Evolutionary conservation across 2,329 filamentous ascomycete genomes (phyloP).

Genomic region (Botrytis fragariae): DNA sequence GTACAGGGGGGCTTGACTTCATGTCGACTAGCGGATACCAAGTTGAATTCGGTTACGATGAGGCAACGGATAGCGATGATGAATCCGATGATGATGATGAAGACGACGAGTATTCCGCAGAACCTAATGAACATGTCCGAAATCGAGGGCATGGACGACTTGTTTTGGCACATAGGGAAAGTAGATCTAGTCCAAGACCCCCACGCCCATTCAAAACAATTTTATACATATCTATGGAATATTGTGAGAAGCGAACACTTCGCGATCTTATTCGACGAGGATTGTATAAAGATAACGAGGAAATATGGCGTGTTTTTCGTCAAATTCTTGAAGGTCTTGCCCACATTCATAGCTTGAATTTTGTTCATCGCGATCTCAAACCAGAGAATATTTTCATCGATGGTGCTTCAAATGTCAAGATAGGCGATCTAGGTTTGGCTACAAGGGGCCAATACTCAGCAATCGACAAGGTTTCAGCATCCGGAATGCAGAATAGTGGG

Average conservation of each 20-base stretch:
- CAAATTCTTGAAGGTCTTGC: slow-evolving; percentile 87
- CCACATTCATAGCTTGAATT: slow-evolving; percentile 85
- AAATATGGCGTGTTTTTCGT: slow-evolving; percentile 86
- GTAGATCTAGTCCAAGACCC: slow-evolving; percentile 38
- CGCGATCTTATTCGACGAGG: slow-evolving; percentile 80
- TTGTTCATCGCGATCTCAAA: slow-evolving; percentile 94
- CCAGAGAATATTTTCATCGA: slow-evolving; percentile 98
- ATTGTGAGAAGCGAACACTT: slow-evolving; percentile 85
- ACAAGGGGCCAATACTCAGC: slow-evolving; percentile 77
- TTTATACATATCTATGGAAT: slow-evolving; percentile 98
- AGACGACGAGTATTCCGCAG: slow-evolving; percentile 45
- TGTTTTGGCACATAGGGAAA: slow-evolving; percentile 31
- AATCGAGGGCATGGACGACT: slow-evolving; percentile 23
- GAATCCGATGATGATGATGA: slow-evolving; percentile 33
- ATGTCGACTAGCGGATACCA: slow-evolving; percentile 82
- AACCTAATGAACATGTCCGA: slow-evolving; percentile 40
- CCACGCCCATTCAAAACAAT: slow-evolving; percentile 64
- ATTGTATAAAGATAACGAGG: slow-evolving; percentile 69
- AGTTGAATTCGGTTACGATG: slow-evolving; percentile 69
- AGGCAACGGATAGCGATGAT: slow-evolving; percentile 44
- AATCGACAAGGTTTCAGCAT: slow-evolving; percentile 48
- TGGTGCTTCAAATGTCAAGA: slow-evolving; percentile 83
- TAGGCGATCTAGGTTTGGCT: slow-evolving; percentile 93
- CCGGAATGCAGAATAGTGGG: slow-evolving; percentile 34
- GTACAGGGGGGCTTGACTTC: slow-evolving; percentile 83